phyloP scores from a whole-genome alignment of 2,329 filamentous ascomycete species.

The Teratosphaeria gauchensis region DNA sequence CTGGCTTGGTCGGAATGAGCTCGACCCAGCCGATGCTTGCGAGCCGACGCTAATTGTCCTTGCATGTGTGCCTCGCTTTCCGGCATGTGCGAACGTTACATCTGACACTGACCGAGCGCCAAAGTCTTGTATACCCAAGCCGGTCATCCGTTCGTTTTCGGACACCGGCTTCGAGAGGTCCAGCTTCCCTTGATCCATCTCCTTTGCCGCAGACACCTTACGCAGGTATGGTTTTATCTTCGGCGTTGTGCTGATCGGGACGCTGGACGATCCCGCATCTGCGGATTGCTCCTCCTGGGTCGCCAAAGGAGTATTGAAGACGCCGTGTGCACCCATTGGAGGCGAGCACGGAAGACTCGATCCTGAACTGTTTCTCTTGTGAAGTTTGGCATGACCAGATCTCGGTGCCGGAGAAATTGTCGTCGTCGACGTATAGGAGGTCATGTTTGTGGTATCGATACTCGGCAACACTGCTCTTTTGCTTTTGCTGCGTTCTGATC shows the following conservation, averaged over 20 bases:
- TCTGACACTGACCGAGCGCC: constrained; percentile 30
- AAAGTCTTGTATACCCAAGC: constrained; percentile 46
- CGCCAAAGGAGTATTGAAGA: constrained; percentile 22
- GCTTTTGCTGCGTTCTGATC: not conserved
- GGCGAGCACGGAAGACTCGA: constrained; percentile 18
- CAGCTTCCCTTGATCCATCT: constrained; percentile 32
- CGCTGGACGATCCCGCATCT: constrained; percentile 4
- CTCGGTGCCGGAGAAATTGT: constrained; percentile 4
- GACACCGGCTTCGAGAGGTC: constrained; percentile 46
- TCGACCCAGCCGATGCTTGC: constrained; percentile 42
- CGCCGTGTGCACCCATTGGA: constrained; percentile 9
- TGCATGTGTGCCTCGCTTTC: constrained; percentile 35
- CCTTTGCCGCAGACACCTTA: constrained; percentile 42
- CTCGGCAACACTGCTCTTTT: not conserved
- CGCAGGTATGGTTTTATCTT: constrained; percentile 49
- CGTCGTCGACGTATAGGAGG: constrained; percentile 6
- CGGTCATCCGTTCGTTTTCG: constrained; percentile 44
- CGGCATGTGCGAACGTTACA: constrained; percentile 32
- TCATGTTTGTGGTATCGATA: constrained; percentile 9
- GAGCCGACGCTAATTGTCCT: constrained; percentile 48
- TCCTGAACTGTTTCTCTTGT: constrained; percentile 22
- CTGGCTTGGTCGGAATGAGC: constrained; percentile 37
- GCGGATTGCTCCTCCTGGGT: constrained; percentile 20
- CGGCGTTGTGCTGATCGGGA: constrained; percentile 13
- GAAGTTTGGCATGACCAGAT: constrained; percentile 19